Base-by-base conservation (phyloP, 768 basidiomycete genomes). In the Neoboletus brunneissimus region DNA sequence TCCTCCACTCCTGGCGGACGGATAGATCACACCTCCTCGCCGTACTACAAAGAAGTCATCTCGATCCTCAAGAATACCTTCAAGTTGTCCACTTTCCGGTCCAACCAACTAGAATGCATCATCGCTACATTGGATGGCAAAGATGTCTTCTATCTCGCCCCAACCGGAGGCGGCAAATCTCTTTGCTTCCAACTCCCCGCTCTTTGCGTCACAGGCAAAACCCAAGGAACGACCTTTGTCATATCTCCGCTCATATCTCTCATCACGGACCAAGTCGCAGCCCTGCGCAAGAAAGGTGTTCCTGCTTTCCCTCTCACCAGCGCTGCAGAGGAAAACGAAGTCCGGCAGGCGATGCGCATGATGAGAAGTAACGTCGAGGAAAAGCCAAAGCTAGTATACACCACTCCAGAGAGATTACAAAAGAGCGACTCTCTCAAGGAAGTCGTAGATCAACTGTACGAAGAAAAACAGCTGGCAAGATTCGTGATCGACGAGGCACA, bases 401-500 rank as follows among this genome's bases (percentile, higher is more conserved):
- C 94, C 23, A 97, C 97, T 0, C 97, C 97, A 0, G 97, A 99
- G 72, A 89, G 91, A 72, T 70, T 98, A 44, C 78, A 82, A 34
- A 79, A 83, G 59, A 91, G 85, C 54, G 72, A 71, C 0, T 64
- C 63, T n/a, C 79, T 91, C 48, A 79, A 76, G 63, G 71, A 66
- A 10, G 80, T 87, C 18, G 72, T 98, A 11, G 61, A 69, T 20
- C 70, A 74, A n/a, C 75, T 98, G 2, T 79, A 94, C 64, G 66
- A 73, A 7, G 67, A 74, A 25, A 75, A 78, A 5, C 75, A 81
- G 54, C 69, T 99, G 40, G 94, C 92, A 15, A 78, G 96, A 32
- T 96, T 99, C 67, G 94, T 97, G 1, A 81, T 98, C 49, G 97
- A 99, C 67, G 97, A 99, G 69, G 96, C 94, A 2, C 97, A 99